Evolutionary conservation across 2,329 filamentous ascomycete species (phyloP).

Genomic region (Arthrobotrys musiformis): DNA sequence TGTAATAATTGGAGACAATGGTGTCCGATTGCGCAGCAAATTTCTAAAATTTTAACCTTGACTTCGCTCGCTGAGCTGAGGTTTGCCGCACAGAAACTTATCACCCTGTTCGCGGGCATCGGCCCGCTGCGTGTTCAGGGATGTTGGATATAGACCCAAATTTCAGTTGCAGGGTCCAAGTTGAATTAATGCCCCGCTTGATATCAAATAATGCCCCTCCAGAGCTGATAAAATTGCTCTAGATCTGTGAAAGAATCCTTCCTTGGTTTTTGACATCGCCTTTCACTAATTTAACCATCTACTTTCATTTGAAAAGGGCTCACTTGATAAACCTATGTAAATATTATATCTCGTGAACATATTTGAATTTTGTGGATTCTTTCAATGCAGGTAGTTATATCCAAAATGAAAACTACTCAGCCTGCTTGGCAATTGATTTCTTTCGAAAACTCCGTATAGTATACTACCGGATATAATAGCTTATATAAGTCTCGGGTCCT

Average conservation of each 20-base stretch:
- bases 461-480: not conserved
- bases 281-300: no score
- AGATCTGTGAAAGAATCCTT: no score
- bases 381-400: no score
- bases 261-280: no score
- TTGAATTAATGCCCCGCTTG: not conserved
- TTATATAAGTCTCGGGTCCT: not conserved
- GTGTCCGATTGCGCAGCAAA: not conserved
- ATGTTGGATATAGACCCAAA: not conserved
- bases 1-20: not conserved
- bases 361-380: no score
- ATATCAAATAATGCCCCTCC: not conserved
- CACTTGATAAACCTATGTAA: no score
- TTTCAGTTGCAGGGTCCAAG: not conserved
- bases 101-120: not conserved
- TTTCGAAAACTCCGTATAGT: not conserved
- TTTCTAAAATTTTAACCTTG: not conserved
- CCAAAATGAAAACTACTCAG: not conserved
- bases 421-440: not conserved
- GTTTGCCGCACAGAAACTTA: not conserved
- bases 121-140: not conserved
- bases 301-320: no score
- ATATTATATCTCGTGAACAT: no score
- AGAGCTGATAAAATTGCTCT: not conserved
- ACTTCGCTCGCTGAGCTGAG: no score